Percentiles rank a stretch among this genome's conserved stretches.
These are phyloP conservation scores for Silene vulgaris DNA, from an alignment of 179 eudicot genomes.

Conservation along the genomic window DNA sequence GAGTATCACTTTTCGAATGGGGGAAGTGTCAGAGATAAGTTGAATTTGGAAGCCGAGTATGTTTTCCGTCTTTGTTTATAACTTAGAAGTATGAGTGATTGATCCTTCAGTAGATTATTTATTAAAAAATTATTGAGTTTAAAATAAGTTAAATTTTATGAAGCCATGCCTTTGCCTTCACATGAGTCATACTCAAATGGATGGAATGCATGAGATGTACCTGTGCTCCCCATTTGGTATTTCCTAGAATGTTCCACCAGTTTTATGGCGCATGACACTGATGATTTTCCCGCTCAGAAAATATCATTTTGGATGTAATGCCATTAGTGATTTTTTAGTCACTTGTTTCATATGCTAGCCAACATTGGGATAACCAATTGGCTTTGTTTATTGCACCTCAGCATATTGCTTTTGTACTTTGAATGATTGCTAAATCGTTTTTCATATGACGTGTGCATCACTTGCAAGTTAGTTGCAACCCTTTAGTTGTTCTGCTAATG, in stretches of 20 bases:
- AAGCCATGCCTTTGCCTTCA: background rate
- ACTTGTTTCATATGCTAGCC: background rate
- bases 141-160: background rate
- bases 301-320: background rate
- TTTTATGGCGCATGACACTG: background rate
- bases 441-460: background rate
- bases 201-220: constrained; percentile 1
- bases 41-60: constrained; percentile 79
- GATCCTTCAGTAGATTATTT: constrained; percentile 7
- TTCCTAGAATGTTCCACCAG: constrained; percentile 1
- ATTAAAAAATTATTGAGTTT: background rate
- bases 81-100: constrained; percentile 3
- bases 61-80: constrained; percentile 26
- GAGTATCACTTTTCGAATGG: constrained; percentile 71
- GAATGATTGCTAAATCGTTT: background rate
- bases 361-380: background rate
- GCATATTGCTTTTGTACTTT: background rate
- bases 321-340: background rate
- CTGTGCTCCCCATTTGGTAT: constrained; percentile 12
- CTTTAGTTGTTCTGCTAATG: background rate
- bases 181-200: background rate
- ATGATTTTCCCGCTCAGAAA: background rate
- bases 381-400: background rate
- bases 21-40: constrained; percentile 60
- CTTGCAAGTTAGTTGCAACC: background rate